Conservation (phyloP, 306 rosid genomes). For the Lagenaria siceraria region DNA sequence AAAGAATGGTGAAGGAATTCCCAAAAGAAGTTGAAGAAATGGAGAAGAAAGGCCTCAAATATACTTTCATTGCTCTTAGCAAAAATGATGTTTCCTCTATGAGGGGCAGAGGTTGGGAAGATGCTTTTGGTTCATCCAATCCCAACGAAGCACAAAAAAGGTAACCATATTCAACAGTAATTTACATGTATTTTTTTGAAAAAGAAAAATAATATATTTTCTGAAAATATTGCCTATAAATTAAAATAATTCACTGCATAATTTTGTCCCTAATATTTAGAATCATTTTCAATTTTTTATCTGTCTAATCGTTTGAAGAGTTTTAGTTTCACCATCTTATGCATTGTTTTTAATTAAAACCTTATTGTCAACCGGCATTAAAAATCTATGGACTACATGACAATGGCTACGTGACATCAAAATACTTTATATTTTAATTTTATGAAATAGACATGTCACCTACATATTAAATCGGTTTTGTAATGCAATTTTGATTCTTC, state of each 20-base stretch:
- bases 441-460: background rate
- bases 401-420: background rate
- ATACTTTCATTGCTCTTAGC: constrained; percentile 52
- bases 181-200: too few species aligned
- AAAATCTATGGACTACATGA: background rate
- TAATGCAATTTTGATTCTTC: too few species aligned
- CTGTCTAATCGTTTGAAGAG: too few species aligned
- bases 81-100: constrained; percentile 39
- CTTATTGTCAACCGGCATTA: background rate
- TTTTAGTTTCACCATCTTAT: background rate
- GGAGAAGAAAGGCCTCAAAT: constrained; percentile 48
- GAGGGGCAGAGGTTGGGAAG: constrained; percentile 92
- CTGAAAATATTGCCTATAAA: too few species aligned
- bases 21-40: constrained; percentile 46
- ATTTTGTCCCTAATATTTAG: too few species aligned
- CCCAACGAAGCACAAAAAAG: constrained; percentile 43
- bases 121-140: constrained; percentile 57
- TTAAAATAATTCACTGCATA: too few species aligned
- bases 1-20: constrained; percentile 59
- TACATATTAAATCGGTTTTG: background rate
- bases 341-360: background rate
- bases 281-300: too few species aligned
- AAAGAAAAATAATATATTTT: too few species aligned
- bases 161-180: too few species aligned
- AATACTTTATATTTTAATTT: background rate